These are phyloP conservation scores for Acacia confusa DNA, from an alignment of 306 rosid species.

Conservation along the genomic window DNA sequence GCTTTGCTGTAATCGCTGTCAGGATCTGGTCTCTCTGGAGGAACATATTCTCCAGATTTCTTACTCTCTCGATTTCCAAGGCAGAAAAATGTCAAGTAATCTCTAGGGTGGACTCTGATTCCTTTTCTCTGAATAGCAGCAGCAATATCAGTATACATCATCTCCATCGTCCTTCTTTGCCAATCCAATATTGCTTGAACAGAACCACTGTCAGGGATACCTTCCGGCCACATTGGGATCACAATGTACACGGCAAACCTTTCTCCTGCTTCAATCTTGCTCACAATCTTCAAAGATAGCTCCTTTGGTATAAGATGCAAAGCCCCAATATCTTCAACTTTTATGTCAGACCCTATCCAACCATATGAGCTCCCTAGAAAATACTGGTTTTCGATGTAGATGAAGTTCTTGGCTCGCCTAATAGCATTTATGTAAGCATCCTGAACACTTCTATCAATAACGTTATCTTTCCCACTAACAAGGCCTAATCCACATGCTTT, in stretches of 20 bases:
- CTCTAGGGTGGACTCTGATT: constrained; percentile 41
- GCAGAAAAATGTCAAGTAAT: constrained; percentile 75
- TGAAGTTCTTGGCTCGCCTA: constrained; percentile 71
- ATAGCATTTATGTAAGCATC: constrained; percentile 84
- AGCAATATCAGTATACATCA: constrained; percentile 79
- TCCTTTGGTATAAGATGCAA: constrained; percentile 85
- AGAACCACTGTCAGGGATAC: constrained; percentile 76
- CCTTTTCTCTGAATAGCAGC: constrained; percentile 57
- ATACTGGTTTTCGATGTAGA: constrained; percentile 90
- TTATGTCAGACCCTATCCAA: constrained; percentile 57
- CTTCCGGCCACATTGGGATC: constrained; percentile 97
- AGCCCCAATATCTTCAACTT: constrained; percentile 66
- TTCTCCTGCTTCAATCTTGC: constrained; percentile 81
- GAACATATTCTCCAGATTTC: constrained; percentile 42
- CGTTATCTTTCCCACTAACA: constrained; percentile 69
- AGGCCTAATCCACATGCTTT: constrained; percentile 54
- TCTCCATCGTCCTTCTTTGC: constrained; percentile 82
- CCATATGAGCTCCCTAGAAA: constrained; percentile 87
- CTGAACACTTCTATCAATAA: constrained; percentile 75
- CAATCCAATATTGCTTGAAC: constrained; percentile 87
- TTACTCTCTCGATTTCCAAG: constrained; percentile 64
- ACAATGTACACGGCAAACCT: constrained; percentile 72
- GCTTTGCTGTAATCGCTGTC: constrained; percentile 61
- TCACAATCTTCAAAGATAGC: constrained; percentile 73
- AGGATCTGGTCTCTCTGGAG: constrained; percentile 51